phyloP scores from a whole-genome alignment of 176 grass and related monocot species.

The Calamus simplicifolius region DNA sequence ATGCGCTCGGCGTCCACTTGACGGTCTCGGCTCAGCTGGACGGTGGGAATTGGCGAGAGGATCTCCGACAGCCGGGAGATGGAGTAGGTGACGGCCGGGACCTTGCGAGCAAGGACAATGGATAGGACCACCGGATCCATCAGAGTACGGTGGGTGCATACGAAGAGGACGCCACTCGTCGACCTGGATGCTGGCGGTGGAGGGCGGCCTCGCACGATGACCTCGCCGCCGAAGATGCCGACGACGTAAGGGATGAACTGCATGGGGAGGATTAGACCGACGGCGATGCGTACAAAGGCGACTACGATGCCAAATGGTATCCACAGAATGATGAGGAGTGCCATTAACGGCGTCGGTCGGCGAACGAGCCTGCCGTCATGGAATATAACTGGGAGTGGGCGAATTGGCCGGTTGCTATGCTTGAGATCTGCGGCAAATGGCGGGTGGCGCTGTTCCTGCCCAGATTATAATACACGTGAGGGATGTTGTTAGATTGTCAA shows the following conservation, averaged over 20 bases:
- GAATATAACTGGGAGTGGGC: constrained; percentile 71
- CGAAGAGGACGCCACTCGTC: constrained; percentile 57
- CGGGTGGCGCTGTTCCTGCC: constrained; percentile 41
- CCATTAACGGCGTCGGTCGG: constrained; percentile 60
- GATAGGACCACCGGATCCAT: constrained; percentile 86
- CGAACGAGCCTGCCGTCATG: constrained; percentile 72
- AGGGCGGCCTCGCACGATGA: constrained; percentile 41
- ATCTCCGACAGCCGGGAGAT: constrained; percentile 68
- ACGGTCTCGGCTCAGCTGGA: constrained; percentile 51
- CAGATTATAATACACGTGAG: no score
- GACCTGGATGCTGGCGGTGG: constrained; percentile 30
- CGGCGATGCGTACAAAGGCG: constrained; percentile 56
- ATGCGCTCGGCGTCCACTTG: constrained; percentile 48
- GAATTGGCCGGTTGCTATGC: neutral
- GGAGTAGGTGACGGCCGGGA: constrained; percentile 83
- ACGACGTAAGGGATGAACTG: constrained; percentile 34
- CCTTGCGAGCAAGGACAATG: constrained; percentile 47
- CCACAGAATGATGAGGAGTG: constrained; percentile 72
- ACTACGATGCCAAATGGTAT: constrained; percentile 50
- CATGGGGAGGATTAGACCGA: constrained; percentile 64
- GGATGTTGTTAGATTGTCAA: no score
- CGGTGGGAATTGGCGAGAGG: constrained; percentile 57
- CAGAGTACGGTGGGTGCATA: constrained; percentile 73
- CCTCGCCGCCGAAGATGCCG: constrained; percentile 53
- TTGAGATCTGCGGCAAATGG: constrained; percentile 23